Evolutionary conservation across 768 basidiomycete genomes (phyloP).

Genomic region (Tricholoma bakamatsutake): DNA sequence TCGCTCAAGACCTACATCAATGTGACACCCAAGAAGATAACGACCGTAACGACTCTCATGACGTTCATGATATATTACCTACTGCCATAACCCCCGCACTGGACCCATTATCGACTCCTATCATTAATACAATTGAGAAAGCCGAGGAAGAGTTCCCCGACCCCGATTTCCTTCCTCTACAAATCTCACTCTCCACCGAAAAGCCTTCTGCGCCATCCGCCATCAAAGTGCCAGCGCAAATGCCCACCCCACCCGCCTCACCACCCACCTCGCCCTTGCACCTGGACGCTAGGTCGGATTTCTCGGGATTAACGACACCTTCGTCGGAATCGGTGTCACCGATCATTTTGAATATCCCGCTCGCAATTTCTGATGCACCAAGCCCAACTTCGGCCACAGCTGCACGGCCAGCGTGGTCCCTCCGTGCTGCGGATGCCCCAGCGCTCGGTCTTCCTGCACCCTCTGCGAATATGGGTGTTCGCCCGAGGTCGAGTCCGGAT

Average conservation of each 20-base stretch:
- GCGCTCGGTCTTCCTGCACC: slow-evolving; percentile 28
- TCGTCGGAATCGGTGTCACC: not conserved
- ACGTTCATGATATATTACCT: slow-evolving; percentile 1
- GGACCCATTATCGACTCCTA: not conserved
- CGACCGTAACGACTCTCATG: slow-evolving; percentile 12
- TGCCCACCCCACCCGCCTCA: slow-evolving; percentile 40
- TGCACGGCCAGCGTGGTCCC: slow-evolving; percentile 32
- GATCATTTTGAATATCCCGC: not conserved
- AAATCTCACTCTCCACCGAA: slow-evolving; percentile 10
- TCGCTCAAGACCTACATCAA: not conserved
- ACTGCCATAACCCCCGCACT: not conserved
- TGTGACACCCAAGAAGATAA: not conserved
- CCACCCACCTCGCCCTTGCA: slow-evolving; percentile 18
- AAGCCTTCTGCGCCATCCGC: slow-evolving; percentile 10
- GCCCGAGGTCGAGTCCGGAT: not conserved
- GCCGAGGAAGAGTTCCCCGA: slow-evolving; percentile 26
- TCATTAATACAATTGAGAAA: not conserved
- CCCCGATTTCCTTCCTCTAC: slow-evolving; percentile 39
- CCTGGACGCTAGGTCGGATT: not conserved
- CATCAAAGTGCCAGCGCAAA: slow-evolving; percentile 21
- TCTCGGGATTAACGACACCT: not conserved
- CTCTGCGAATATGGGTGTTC: not conserved
- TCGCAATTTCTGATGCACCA: not conserved
- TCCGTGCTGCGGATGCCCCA: slow-evolving; percentile 37
- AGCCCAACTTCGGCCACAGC: not conserved